Evolutionary conservation across 306 rosid species (phyloP), one percentile per base, ranked within the genome.

Genomic region (Hylodesmum podocarpum): DNA sequence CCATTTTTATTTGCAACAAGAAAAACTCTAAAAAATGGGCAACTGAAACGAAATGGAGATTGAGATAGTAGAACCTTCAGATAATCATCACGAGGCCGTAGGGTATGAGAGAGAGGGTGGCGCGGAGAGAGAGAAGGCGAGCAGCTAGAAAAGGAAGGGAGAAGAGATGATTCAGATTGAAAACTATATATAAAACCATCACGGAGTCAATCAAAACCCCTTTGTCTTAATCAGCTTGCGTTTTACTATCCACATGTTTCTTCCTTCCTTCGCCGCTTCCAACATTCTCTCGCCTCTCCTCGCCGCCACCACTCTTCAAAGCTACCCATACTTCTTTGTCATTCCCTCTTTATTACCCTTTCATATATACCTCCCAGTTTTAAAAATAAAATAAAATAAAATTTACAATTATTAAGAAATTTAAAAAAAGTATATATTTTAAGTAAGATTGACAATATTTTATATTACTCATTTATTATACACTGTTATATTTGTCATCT

Each of bases 161-260:
- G 53, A 1, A 29, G 63, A 66, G 53, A 1, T 40, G 63, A 66
- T 80, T 80, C 84, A 80, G 80, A 80, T 80, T 80, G 84, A 80
- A 80, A 80, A 80, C 84, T 80, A 80, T 1, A 29, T 29, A 27
- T 25, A 6, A 10, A 40, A 72, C 67, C 70, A 80, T 80, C 84
- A 80, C 31, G 8, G 53, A 31, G 41, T 49, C 31, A 59, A 31
- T 55, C 18, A 54, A 27, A 77, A 72, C 9, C 79, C 67, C 78
- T 34, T 33, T 62, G 9, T 7, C 34, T 18, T 14, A 3, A 40
- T 80, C 83, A 79, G 83, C 40, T 18, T 70, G 44, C 13, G 75
- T 13, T 53, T 54, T 55, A 27, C 1, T 22, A 3, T 80, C 79
- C 79, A 80, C 84, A 80, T 16, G 75, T 14, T 24, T 31, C 63